phyloP scores from a whole-genome alignment of 2,329 filamentous ascomycete species.

The Scleromitrula shiraiana region DNA sequence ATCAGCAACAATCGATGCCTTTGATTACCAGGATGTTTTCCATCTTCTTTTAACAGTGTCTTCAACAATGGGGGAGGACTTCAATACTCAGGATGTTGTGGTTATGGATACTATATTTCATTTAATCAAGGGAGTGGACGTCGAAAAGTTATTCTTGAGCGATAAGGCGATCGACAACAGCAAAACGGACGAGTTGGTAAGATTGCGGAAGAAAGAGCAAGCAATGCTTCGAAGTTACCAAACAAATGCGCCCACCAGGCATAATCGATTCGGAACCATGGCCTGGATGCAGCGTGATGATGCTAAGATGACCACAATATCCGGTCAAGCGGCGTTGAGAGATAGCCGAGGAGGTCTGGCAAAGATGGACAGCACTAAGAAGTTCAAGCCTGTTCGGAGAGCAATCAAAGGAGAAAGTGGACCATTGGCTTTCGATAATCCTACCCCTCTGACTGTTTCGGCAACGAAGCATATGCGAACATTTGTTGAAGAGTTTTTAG shows the following conservation, averaged over 20 bases:
- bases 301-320: slow-evolving; percentile 75
- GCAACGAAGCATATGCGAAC: slow-evolving; percentile 69
- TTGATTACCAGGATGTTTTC: slow-evolving; percentile 85
- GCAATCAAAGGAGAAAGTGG: slow-evolving; percentile 53
- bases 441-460: slow-evolving; percentile 58
- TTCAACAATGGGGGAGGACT: slow-evolving; percentile 91
- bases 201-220: slow-evolving; percentile 72
- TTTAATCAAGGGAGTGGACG: slow-evolving; percentile 80
- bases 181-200: slow-evolving; percentile 64
- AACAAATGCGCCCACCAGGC: slow-evolving; percentile 71
- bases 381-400: slow-evolving; percentile 73
- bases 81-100: slow-evolving; percentile 80
- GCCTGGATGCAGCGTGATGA: slow-evolving; percentile 89
- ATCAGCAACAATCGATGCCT: slow-evolving; percentile 80
- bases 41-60: slow-evolving; percentile 76
- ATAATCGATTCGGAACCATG: slow-evolving; percentile 95
- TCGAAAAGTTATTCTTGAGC: slow-evolving; percentile 77
- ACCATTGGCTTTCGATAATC: slow-evolving; percentile 68
- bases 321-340: slow-evolving; percentile 77
- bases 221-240: slow-evolving; percentile 73
- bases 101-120: slow-evolving; percentile 90
- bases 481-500: slow-evolving; percentile 90
- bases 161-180: slow-evolving; percentile 62
- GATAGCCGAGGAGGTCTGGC: slow-evolving; percentile 65
- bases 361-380: slow-evolving; percentile 88